These are phyloP conservation scores for Ceratocystiopsis minuta DNA, from an alignment of 2,329 filamentous ascomycete species.

Conservation along the genomic window DNA sequence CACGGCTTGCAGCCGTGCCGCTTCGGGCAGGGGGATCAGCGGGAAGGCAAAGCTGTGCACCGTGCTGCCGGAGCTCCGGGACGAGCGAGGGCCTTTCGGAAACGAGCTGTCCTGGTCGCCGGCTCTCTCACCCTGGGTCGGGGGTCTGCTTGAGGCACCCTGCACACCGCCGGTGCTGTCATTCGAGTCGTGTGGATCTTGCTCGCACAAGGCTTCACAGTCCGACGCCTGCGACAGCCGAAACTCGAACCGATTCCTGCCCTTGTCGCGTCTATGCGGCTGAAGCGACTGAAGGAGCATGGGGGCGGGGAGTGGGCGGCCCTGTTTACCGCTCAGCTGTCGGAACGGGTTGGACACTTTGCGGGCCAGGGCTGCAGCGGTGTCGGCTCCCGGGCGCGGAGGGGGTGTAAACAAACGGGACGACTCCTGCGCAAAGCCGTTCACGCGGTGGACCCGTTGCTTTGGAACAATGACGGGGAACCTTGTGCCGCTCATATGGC, in stretches of 20 bases:
- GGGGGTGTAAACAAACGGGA: slow-evolving; percentile 6
- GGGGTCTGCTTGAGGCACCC: neutral
- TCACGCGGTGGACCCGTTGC: slow-evolving; percentile 15
- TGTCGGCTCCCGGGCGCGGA: neutral
- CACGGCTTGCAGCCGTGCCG: slow-evolving; percentile 13
- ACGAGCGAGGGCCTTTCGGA: neutral
- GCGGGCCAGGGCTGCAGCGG: neutral
- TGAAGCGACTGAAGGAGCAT: neutral
- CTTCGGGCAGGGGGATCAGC: slow-evolving; percentile 16
- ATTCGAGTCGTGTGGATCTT: neutral
- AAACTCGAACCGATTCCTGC: slow-evolving; percentile 6
- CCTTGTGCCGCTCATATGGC: slow-evolving; percentile 9
- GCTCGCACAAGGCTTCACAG: neutral
- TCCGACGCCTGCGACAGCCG: slow-evolving; percentile 4
- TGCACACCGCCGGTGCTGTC: neutral
- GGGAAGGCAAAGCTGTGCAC: slow-evolving; percentile 14
- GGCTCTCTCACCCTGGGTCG: too few species aligned
- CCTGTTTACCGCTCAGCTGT: slow-evolving; percentile 1
- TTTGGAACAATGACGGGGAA: slow-evolving; percentile 15
- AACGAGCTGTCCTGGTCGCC: too few species aligned
- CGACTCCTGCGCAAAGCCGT: slow-evolving; percentile 14
- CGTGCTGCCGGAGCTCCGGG: slow-evolving; percentile 5
- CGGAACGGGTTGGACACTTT: slow-evolving; percentile 7
- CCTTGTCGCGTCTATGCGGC: neutral
- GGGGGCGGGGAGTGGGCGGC: neutral